These are phyloP conservation scores for Suillus brevipes DNA, from an alignment of 768 basidiomycete species.

Conservation along the genomic window DNA sequence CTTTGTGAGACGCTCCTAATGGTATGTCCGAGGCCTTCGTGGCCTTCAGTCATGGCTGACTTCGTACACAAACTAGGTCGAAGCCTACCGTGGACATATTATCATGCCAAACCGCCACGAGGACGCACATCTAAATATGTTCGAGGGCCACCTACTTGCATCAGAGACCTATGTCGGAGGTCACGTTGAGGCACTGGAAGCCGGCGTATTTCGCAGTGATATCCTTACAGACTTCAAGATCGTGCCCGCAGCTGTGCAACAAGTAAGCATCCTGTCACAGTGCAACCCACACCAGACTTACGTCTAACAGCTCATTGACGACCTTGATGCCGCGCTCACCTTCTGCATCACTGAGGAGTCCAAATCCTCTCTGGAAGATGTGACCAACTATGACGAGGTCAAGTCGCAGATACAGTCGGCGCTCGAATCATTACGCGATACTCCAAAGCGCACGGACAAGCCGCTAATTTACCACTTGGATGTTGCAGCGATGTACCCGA, in stretches of 20 bases:
- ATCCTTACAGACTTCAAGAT: constrained; percentile 95
- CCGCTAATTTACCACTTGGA: constrained; percentile 98
- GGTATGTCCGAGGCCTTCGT: constrained; percentile 51
- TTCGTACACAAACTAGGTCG: constrained; percentile 60
- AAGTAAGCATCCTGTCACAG: constrained; percentile 38
- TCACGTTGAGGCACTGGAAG: constrained; percentile 97
- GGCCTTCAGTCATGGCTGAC: constrained; percentile 9
- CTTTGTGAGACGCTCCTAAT: constrained; percentile 97
- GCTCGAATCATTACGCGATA: constrained; percentile 88
- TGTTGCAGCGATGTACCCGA: constrained; percentile 99
- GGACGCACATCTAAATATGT: constrained; percentile 88
- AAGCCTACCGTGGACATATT: constrained; percentile 87
- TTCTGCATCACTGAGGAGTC: constrained; percentile 91
- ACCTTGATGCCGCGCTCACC: constrained; percentile 87
- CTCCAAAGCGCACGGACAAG: constrained; percentile 83
- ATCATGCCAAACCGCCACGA: constrained; percentile 99
- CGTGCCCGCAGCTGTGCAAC: constrained; percentile 80
- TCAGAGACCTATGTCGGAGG: constrained; percentile 99
- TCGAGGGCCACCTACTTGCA: constrained; percentile 93
- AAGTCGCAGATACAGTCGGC: constrained; percentile 73
- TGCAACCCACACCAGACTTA: background rate
- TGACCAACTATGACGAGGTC: constrained; percentile 96
- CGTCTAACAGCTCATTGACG: constrained; percentile 74
- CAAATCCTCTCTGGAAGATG: constrained; percentile 70
- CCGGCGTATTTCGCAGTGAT: constrained; percentile 96